Conservation (phyloP, 208 protist species). For the Crithidia fasciculata region DNA sequence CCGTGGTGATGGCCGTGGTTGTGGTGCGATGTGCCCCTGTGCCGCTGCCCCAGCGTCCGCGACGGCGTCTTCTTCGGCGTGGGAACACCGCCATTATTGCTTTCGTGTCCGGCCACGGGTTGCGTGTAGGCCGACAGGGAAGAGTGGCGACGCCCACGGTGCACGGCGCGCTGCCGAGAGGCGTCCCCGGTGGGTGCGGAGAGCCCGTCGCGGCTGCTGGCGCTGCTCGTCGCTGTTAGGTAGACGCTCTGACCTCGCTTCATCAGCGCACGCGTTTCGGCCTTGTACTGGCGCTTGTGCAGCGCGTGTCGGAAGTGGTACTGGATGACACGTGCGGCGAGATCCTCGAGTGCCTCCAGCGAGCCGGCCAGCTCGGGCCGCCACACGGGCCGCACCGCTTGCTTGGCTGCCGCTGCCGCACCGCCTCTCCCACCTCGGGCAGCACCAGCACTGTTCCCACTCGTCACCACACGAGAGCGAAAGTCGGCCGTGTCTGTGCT, state of each 20-base stretch:
- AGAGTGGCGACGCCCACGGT: too few relatives aligned
- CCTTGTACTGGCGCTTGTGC: constrained; percentile 34
- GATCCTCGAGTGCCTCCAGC: constrained; percentile 34
- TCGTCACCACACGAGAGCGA: not conserved
- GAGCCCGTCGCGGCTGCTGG: constrained; percentile 5
- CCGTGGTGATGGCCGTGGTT: not conserved
- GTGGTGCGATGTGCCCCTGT: not conserved
- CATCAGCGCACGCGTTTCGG: constrained; percentile 35
- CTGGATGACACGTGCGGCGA: constrained; percentile 75
- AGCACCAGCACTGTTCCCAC: not conserved
- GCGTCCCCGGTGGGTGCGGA: not conserved
- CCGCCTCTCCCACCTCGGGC: too few relatives aligned
- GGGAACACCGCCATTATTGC: too few relatives aligned
- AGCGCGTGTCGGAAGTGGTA: constrained; percentile 47
- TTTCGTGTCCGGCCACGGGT: too few relatives aligned
- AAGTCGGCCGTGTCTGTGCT: not conserved
- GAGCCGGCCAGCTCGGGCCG: constrained; percentile 23
- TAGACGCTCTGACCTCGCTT: constrained; percentile 19
- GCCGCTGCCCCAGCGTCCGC: not conserved
- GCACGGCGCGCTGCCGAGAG: too few relatives aligned
- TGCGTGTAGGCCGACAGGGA: too few relatives aligned
- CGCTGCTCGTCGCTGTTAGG: constrained; percentile 5
- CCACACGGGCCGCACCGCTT: constrained; percentile 13
- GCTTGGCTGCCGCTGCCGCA: too few relatives aligned
- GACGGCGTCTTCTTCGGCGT: not conserved